A percentile compares a stretch with the other conserved stretches of the same genome.
These are phyloP conservation scores for Saccharomyces hybrid DNA, from an alignment of 1,139 yeast species.

Conservation along the genomic window DNA sequence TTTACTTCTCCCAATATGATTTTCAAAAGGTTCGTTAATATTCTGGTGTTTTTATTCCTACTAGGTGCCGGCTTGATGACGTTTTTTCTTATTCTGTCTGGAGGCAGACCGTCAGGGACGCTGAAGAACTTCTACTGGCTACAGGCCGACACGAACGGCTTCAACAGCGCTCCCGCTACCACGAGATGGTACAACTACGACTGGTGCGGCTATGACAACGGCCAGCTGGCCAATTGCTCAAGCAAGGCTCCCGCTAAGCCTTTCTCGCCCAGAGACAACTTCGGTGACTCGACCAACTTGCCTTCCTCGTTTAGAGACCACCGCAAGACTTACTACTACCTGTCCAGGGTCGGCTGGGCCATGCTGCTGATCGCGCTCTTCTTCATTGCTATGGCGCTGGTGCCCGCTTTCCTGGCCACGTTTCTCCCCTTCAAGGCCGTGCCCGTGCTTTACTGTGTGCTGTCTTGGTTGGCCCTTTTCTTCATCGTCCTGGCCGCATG, in stretches of 20 bases:
- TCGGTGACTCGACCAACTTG: constrained; percentile 42
- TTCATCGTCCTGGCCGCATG: constrained; percentile 56
- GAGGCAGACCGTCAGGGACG: constrained; percentile 43
- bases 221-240: constrained; percentile 25
- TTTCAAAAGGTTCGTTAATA: constrained; percentile 24
- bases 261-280: constrained; percentile 65
- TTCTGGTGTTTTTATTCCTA: constrained; percentile 28
- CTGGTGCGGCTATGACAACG: constrained; percentile 44
- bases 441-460: constrained; percentile 29
- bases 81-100: constrained; percentile 58
- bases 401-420: constrained; percentile 31
- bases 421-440: constrained; percentile 33
- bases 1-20: constrained; percentile 7
- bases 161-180: constrained; percentile 40
- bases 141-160: constrained; percentile 55
- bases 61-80: constrained; percentile 42
- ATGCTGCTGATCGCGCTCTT: constrained; percentile 54
- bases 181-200: constrained; percentile 72
- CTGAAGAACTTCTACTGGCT: constrained; percentile 61
- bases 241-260: constrained; percentile 43
- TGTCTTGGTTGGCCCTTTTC: constrained; percentile 42
- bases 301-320: constrained; percentile 44
- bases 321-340: constrained; percentile 49
- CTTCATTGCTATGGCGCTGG: constrained; percentile 42
- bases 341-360: constrained; percentile 63